Conservation (phyloP, 441 rosid species). For the Croton laevigatus region DNA sequence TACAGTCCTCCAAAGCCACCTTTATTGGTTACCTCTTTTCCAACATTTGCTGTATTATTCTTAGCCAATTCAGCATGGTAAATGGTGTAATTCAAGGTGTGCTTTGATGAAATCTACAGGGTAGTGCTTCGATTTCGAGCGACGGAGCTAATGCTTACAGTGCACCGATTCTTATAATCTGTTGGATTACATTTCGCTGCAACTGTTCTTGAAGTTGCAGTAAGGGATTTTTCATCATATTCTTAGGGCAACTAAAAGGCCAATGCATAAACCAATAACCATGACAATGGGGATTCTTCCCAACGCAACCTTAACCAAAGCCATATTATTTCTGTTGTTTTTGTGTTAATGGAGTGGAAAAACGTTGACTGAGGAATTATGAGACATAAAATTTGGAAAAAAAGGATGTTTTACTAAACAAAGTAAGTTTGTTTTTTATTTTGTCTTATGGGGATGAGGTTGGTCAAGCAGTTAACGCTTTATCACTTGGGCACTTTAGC, state of each 20-base stretch:
- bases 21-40: constrained; percentile 14
- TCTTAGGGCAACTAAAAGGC: background rate
- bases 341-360: too few relatives aligned
- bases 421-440: too few relatives aligned
- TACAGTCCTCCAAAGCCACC: constrained; percentile 56
- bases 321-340: background rate
- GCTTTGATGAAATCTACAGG: constrained; percentile 27
- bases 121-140: constrained; percentile 30
- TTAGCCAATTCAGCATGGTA: constrained; percentile 21
- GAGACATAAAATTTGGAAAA: too few relatives aligned
- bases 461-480: too few relatives aligned
- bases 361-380: too few relatives aligned
- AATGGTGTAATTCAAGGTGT: constrained; percentile 18
- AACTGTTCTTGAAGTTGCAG: constrained; percentile 33
- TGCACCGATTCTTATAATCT: constrained; percentile 32
- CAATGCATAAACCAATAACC: background rate
- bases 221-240: constrained; percentile 4
- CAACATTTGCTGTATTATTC: constrained; percentile 14
- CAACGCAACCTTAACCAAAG: background rate
- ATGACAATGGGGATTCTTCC: constrained; percentile 4
- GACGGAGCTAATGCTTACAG: constrained; percentile 20
- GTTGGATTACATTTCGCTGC: constrained; percentile 34
- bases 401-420: too few relatives aligned
- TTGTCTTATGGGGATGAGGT: too few relatives aligned
- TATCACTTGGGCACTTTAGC: too few relatives aligned